Base-by-base conservation (phyloP, 73 alveolate species). In the Uronychia binucleata region DNA sequence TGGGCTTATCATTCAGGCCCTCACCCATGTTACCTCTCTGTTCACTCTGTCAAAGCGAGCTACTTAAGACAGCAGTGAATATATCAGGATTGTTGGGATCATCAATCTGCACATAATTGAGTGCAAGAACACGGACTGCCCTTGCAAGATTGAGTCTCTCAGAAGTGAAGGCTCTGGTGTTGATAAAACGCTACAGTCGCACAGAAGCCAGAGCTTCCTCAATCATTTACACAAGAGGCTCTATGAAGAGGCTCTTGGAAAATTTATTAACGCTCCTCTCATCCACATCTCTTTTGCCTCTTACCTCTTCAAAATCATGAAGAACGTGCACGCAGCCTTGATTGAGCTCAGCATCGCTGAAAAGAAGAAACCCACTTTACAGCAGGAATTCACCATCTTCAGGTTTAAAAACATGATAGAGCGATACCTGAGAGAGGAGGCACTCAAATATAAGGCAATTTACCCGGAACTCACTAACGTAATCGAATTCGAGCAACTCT, bases 201-300 rank as follows among this genome's bases (percentile, higher is more conserved):
- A 0, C 77, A 0, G 88, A 86, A 1, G 58, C 86, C 57, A 59
- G 79, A 57, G 30, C 28, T 1, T 57, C 92, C 30, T 85, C 88
- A 79, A 59, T 58, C 88, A 86, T 59, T 79, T 86, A 27, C 59
- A 60, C 27, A 86, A 86, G 86, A 78, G 84, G 67, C 67, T 86
- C n/a, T 86, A 79, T 86, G 92, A 86, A 32, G 92, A 86, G 27
- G 92, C 92, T 33, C 59, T 86, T 1, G 75, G 75, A 26, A 86
- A 86, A 33, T 86, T 86, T 60, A 78, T 78, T n/a, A 78, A 86
- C 57, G 28, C 84, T 8, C 88, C 92, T 0, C 31, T 80, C 77
- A 79, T 86, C 59, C 87, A 86, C 74, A 86, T 86, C 26, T 84
- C 88, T 33, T 86, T 79, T 57, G 77, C 88, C 27, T 79, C 31